Base-by-base conservation (phyloP, 257 asterid species). In the Knoxia roxburghii region DNA sequence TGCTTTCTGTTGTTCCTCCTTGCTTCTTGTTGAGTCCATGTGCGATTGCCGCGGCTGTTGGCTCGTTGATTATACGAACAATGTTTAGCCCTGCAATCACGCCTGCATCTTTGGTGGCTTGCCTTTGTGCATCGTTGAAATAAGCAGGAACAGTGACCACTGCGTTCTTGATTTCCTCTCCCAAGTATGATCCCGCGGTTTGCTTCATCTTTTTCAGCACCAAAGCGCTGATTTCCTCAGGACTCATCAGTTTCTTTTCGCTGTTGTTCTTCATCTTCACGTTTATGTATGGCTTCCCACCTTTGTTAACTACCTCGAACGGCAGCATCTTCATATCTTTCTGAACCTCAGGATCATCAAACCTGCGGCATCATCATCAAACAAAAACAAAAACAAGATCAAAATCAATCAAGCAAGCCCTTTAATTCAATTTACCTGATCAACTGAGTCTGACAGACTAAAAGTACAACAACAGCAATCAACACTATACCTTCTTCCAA, bases 301-400 rank as follows among this genome's bases (percentile, higher is more conserved):
- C 68, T 58, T 62, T 50, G 51, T 70, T 69, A 20, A 75, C 72
- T 23, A 70, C 29, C 15, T 70, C 59, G 24, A 35, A 75, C 27
- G 79, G 79, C 29, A 58, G 59, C 68, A 69, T 15, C 18, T 70
- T 75, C 32, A 70, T 70, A 18, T 64, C 67, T 23, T 39, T 58
- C 10, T 70, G 79, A 45, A 75, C 76, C 60, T 70, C 65, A 0
- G 76, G 79, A 70, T 75, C 79, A 64, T 69, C 79, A 75, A 64
- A 69, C 61, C 79, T 75, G n/a, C n/a, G n/a, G n/a, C n/a, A n/a
- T n/a, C n/a, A n/a, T n/a, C n/a, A 45, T 46, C 58, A 57, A 74
- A 37, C 52, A 57, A 35, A 40, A 6, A 40, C 10, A 13, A 1
- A 40, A 5, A 10, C 1, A 6, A 40, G 6, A 10, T n/a, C n/a